Base-by-base conservation (phyloP, 2,329 filamentous ascomycete genomes). In the Bipolaris oryzae region DNA sequence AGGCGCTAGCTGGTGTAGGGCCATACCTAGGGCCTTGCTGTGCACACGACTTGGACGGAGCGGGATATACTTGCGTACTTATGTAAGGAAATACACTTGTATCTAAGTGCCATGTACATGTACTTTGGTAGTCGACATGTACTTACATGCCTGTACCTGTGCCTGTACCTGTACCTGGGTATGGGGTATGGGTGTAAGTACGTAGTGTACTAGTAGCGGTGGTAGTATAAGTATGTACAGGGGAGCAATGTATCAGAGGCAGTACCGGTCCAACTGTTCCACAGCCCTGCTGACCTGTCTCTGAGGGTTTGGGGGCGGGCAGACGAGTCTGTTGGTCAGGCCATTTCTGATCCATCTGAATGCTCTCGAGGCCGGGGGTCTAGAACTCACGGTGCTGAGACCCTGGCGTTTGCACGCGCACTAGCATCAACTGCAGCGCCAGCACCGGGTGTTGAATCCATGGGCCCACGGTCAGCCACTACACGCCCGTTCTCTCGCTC, bases 371-470 rank as follows among this genome's bases (percentile, higher is more conserved):
- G 48, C 45, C 48, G n/a, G 34, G 37, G 53, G 53, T 47, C 53
- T 56, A 56, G 53, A 56, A 50, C 33, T 41, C 48, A 28, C 25
- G 25, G 7, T 53, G 25, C 35, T 47, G 42, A 35, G 42, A 53
- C 53, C 46, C 53, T 50, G 43, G 50, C n/a, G 20, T 34, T n/a
- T 43, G 25, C 43, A 47, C 42, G 33, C 31, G 41, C 52, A 44
- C 53, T 52, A 56, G 48, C 16, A 43, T 47, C 48, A 47, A 56
- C 53, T 41, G 53, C 53, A 55, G 53, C 53, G 48, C 53, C 34
- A 56, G 51, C 53, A 43, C 45, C 53, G 49, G 53, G 49, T 41
- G 52, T 35, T 52, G 41, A 46, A 42, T 56, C 48, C 48, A 48
- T 35, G n/a, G 48, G 34, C 46, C 52, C 52, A 50, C 48, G 21